Percentiles rank a stretch among this genome's conserved stretches.
Evolutionary conservation across 116 monocot species (phyloP).

Genomic region (Phalaenopsis hybrid): DNA sequence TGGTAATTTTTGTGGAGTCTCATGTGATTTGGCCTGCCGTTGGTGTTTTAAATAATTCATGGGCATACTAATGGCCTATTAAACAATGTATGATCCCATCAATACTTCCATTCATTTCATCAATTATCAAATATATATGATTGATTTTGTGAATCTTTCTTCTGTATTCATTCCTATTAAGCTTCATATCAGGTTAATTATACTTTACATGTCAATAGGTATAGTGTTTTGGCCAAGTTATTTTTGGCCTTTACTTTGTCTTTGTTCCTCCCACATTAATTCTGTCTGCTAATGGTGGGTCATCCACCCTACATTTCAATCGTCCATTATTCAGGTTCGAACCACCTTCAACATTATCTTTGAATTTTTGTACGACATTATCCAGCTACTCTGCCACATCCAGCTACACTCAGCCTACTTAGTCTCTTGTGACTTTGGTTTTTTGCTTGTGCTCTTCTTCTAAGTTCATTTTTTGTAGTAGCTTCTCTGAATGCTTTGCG

Average conservation of each 20-base stretch:
- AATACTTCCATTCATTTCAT: background rate
- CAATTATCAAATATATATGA: background rate
- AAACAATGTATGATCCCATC: background rate
- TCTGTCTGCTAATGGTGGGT: background rate
- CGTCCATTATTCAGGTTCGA: background rate
- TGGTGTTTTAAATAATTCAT: background rate
- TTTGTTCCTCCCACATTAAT: background rate
- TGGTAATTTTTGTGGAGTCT: constrained; percentile 37
- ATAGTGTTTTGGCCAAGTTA: background rate
- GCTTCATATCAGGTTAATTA: background rate
- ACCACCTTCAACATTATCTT: background rate
- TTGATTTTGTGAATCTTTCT: background rate
- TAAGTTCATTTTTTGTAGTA: background rate
- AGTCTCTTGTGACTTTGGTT: background rate
- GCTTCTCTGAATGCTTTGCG: background rate
- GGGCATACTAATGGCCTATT: background rate
- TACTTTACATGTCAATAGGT: background rate
- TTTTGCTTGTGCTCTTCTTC: background rate
- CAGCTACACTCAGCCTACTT: background rate
- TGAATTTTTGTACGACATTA: too few species aligned
- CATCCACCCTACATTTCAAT: background rate
- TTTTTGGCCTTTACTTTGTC: background rate
- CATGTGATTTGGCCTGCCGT: background rate
- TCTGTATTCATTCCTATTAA: background rate
- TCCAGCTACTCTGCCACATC: background rate